Evolutionary conservation across 768 basidiomycete genomes (phyloP).

Genomic region (Leccinum aurantiacum): DNA sequence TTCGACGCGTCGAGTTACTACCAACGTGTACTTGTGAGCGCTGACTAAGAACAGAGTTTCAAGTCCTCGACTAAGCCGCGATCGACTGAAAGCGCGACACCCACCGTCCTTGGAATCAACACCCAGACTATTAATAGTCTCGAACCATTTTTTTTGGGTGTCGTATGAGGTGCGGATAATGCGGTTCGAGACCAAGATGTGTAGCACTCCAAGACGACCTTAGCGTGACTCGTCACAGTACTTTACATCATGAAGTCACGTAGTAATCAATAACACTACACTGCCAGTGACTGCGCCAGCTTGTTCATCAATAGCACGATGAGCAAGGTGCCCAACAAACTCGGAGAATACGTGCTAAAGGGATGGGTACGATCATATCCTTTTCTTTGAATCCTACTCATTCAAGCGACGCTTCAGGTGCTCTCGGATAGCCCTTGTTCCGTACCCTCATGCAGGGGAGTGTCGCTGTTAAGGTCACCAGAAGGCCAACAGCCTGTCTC

Average conservation of each 20-base stretch:
- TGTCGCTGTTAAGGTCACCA: slow-evolving; percentile 78
- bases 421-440: slow-evolving; percentile 67
- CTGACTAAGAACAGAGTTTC: too few relatives aligned
- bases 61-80: not conserved
- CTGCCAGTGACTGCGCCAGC: not conserved
- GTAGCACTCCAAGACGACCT: too few relatives aligned
- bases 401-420: slow-evolving; percentile 38
- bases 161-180: too few relatives aligned
- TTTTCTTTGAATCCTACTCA: slow-evolving; percentile 7
- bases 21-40: slow-evolving; percentile 24
- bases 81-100: not conserved
- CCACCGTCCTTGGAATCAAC: not conserved
- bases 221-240: not conserved
- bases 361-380: slow-evolving; percentile 56
- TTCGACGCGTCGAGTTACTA: not conserved
- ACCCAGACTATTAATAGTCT: too few relatives aligned
- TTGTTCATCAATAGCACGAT: slow-evolving; percentile 32
- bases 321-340: slow-evolving; percentile 54
- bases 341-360: slow-evolving; percentile 73
- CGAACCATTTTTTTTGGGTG: too few relatives aligned
- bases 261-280: slow-evolving; percentile 8
- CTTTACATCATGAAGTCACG: slow-evolving; percentile 15
- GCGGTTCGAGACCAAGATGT: too few relatives aligned
- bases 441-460: slow-evolving; percentile 48
- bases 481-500: slow-evolving; percentile 42